These are phyloP conservation scores for Amaranthus cruentus DNA, from an alignment of 148 eudicot species.

Conservation along the genomic window DNA sequence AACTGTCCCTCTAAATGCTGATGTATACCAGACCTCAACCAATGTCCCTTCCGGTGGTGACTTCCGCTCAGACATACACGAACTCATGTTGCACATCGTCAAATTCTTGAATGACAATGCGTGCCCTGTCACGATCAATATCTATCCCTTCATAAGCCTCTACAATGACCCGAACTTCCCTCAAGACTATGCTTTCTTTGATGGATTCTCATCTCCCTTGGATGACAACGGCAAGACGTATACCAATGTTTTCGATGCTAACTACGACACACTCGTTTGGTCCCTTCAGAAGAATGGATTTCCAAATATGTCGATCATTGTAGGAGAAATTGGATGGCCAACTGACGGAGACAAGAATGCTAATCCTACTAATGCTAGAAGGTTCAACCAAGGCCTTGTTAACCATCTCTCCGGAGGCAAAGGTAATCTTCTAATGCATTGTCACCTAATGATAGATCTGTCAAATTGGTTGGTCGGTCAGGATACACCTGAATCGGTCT, in stretches of 20 bases:
- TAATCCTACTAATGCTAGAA: constrained; percentile 31
- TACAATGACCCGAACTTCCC: constrained; percentile 40
- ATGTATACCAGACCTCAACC: constrained; percentile 46
- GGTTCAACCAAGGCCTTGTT: constrained; percentile 42
- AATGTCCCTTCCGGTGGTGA: constrained; percentile 40
- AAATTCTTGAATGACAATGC: constrained; percentile 31
- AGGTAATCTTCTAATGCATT: constrained; percentile 13
- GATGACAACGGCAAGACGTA: constrained; percentile 37
- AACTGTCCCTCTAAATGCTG: constrained; percentile 67
- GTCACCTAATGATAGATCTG: neutral
- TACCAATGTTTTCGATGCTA: constrained; percentile 45
- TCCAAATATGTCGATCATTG: constrained; percentile 32
- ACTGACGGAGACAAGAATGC: constrained; percentile 44
- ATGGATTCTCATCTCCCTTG: constrained; percentile 32
- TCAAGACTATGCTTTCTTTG: constrained; percentile 40
- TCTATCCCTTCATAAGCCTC: constrained; percentile 45
- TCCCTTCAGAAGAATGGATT: constrained; percentile 42
- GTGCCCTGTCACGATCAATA: constrained; percentile 38
- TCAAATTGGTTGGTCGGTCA: too few relatives aligned
- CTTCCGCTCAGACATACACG: constrained; percentile 33
- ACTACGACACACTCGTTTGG: constrained; percentile 46
- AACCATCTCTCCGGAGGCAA: constrained; percentile 25
- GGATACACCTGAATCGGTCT: too few relatives aligned
- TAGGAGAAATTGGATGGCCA: constrained; percentile 52
- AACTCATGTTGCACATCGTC: constrained; percentile 35